Base-by-base conservation (phyloP, 2,329 filamentous ascomycete genomes). In the Aspergillus brasiliensis region DNA sequence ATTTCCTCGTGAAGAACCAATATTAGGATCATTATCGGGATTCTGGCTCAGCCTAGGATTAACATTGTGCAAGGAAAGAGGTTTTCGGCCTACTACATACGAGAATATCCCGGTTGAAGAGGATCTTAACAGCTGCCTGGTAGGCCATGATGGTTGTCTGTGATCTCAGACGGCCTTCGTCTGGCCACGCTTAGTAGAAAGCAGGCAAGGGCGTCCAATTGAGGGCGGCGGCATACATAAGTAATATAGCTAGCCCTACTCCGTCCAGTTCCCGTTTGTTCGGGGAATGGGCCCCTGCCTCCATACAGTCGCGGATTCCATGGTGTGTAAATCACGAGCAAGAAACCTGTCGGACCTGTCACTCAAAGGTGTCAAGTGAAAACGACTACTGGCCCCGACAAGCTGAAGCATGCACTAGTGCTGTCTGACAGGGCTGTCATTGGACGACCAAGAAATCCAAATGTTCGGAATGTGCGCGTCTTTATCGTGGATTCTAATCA, bases 1-100 rank as follows among this genome's bases (percentile, higher is more conserved):
- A 62, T 76, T 70, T 13, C 75, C 75, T 47, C 76, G 73, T 47
- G 76, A 70, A 5, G 77, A 77, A 15, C 77, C 77, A 54, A 79
- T 66, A 52, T 79, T 79, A 6, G 77, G 71, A 56, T 79, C 77
- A 67, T 73, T 75, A 44, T 64, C 72, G 19, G 73, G 72, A 60
- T 77, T 65, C 77, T 79, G 31, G 31, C 11, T 11, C 47, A 6
- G 37, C 37, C 5, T 13, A 25, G 23, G 38, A 37, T 44, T 19
- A 47, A 56, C 25, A 60, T 17, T 7, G 21, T 15, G 13, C 1
- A 48, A 40, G 21, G 5, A 34, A 31, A n/a, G 21, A 5, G 38
- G 23, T 23, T 48, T 47, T 8, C 8, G 11, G 19, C 23, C 34
- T 19, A 48, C 19, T 28, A 62, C 62, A 47, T 61, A 65, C 62